Percentiles rank a stretch among this genome's conserved stretches.
phyloP scores from a whole-genome alignment of 108 stramenopile species.

The Schizochytrium sp. region DNA sequence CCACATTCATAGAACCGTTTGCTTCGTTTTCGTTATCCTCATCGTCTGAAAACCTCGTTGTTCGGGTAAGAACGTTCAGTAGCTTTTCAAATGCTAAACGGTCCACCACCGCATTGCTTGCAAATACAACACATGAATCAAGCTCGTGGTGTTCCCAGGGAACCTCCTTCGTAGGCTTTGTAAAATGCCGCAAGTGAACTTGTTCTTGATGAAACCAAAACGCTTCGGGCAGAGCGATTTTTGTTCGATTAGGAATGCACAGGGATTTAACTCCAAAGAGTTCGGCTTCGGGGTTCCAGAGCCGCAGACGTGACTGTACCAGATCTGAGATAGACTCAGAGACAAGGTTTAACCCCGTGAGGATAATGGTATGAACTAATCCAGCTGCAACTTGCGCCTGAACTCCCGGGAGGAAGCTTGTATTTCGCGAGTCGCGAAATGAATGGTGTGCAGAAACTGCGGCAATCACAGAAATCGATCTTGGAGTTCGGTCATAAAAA shows the following conservation, averaged over 20 bases:
- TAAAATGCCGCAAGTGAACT: background rate
- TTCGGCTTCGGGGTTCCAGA: constrained; percentile 15
- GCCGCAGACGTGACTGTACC: constrained; percentile 9
- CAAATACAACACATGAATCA: background rate
- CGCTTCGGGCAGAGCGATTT: background rate
- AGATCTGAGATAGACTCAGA: background rate
- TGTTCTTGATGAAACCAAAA: background rate
- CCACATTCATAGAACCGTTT: background rate
- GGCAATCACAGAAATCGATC: background rate
- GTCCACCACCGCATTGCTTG: background rate
- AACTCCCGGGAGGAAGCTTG: constrained; percentile 31
- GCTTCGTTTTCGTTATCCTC: background rate
- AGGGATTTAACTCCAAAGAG: background rate
- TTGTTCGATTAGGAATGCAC: background rate
- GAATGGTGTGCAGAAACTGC: constrained; percentile 14
- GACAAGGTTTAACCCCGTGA: background rate
- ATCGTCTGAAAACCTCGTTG: background rate
- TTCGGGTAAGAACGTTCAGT: background rate
- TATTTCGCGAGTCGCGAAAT: background rate
- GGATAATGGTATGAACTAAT: constrained; percentile 1
- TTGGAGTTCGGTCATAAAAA: background rate
- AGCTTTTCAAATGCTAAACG: background rate
- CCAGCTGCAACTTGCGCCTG: background rate
- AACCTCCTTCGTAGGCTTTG: background rate
- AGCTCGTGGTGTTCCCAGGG: constrained; percentile 25